Percentiles rank a stretch among this genome's conserved stretches.
Conservation (phyloP, 2,329 filamentous ascomycete species). For the Pyrenochaeta sp. region DNA sequence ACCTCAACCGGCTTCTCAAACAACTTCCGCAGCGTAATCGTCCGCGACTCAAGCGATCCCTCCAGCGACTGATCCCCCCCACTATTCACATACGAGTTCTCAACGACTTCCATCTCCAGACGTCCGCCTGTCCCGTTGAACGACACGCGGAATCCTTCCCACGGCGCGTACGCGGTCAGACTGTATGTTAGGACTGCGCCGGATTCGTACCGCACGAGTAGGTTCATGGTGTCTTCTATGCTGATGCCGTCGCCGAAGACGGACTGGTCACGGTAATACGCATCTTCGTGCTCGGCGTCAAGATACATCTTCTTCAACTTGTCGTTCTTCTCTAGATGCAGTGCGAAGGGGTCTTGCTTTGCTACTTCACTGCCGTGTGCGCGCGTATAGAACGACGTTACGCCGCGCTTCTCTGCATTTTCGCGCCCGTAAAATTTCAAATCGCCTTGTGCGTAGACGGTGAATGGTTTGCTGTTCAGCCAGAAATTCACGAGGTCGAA, state of each 20-base stretch:
- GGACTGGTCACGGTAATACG: conserved; percentile 68
- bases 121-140: conserved; percentile 68
- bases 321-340: conserved; percentile 62
- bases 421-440: conserved; percentile 69
- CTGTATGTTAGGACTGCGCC: conserved; percentile 68
- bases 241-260: conserved; percentile 70
- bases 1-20: conserved; percentile 67
- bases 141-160: conserved; percentile 67
- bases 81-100: conserved; percentile 67
- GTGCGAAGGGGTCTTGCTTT: conserved; percentile 65
- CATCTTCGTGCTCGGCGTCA: conserved; percentile 70
- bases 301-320: conserved; percentile 68
- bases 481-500: conserved; percentile 72
- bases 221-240: conserved; percentile 71
- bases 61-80: conserved; percentile 66
- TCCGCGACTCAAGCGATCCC: conserved; percentile 61
- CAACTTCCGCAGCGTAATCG: conserved; percentile 61
- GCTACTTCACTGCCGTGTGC: conserved; percentile 62
- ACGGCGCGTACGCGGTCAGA: conserved; percentile 68
- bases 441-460: conserved; percentile 67
- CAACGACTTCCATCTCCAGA: conserved; percentile 69
- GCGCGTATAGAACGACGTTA: conserved; percentile 61
- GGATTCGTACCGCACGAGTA: conserved; percentile 66
- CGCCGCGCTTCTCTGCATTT: conserved; percentile 66
- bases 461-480: conserved; percentile 63